phyloP scores from a whole-genome alignment of 495 filamentous ascomycete species.

The Pyronema domesticum region DNA sequence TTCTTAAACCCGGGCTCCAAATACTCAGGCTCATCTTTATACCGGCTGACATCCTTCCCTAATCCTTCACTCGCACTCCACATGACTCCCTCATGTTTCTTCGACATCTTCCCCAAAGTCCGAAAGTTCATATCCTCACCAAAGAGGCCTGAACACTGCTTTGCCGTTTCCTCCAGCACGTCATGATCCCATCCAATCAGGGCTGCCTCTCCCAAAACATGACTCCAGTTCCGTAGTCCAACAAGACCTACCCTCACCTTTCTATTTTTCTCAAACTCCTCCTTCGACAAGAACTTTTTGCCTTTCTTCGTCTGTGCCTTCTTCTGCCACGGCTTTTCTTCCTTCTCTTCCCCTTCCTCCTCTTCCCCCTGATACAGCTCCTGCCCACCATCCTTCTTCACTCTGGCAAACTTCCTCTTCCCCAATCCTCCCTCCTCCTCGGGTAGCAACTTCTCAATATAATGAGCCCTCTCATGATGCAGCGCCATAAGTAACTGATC shows the following conservation, averaged over 20 bases:
- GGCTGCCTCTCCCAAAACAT: background rate
- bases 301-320: too few species aligned
- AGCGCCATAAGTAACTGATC: background rate
- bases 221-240: constrained; percentile 1
- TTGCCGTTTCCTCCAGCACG: background rate
- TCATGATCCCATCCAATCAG: background rate
- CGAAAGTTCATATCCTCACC: constrained; percentile 1
- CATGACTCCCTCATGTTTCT: background rate
- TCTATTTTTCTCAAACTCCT: too few species aligned
- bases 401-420: background rate
- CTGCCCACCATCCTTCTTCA: background rate
- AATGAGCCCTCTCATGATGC: background rate
- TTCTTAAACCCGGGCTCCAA: background rate
- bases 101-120: background rate
- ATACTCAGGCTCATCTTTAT: background rate
- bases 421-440: background rate
- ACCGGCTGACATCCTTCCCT: background rate
- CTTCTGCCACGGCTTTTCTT: too few species aligned
- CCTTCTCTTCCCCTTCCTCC: too few species aligned
- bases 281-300: too few species aligned
- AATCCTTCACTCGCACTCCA: constrained; percentile 1
- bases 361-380: background rate
- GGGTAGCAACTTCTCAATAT: background rate
- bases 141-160: constrained; percentile 1
- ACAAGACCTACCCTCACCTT: too few species aligned